Base-by-base conservation (phyloP, 805 yeast species). In the Jamesozyma piceae region DNA sequence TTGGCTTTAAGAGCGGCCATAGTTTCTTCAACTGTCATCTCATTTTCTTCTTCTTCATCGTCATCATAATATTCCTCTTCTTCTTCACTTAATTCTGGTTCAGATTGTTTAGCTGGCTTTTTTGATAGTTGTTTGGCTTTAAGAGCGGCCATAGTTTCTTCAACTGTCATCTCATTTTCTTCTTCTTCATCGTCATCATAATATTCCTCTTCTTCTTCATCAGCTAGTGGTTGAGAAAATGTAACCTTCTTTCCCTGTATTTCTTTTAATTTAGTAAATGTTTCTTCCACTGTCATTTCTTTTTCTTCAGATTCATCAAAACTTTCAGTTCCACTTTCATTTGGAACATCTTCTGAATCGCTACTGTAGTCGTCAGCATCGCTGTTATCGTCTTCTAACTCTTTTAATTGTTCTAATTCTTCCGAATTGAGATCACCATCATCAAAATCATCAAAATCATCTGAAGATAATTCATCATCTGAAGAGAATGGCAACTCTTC, bases 361-460 rank as follows among this genome's bases (percentile, higher is more conserved):
- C 63, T 57, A 17, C 22, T 49, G 19, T 42, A 24, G 11, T 11
- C 28, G 28, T 11, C 28, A 8, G 6, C 28, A 6, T 43, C 51
- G 19, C 41, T 38, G 21, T 34, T 39, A 21, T 20, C 30, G 11
- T 45, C 58, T 42, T 61, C 64, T 11, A 57, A 39, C 24, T 55
- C 65, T 19, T 53, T 45, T 6, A 57, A 43, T 33, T 58, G 64
- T 33, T 52, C 49, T 50, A 57, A 52, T 41, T 65, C 65, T 37
- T 60, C 68, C 38, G 60, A 64, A 40, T 63, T 63, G 22, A 57
- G 49, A 32, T 63, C 69, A 15, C 62, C 63, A 34, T 66, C 73
- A 36, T 65, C 65, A 38, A 63, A 67, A 3, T 63, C 69, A 41
- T 68, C 75, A 35, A 68, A 72, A 41, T 71, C 71, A 2, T 64